Conservation (phyloP, 352 stramenopile species). For the Phytophthora constricta region DNA sequence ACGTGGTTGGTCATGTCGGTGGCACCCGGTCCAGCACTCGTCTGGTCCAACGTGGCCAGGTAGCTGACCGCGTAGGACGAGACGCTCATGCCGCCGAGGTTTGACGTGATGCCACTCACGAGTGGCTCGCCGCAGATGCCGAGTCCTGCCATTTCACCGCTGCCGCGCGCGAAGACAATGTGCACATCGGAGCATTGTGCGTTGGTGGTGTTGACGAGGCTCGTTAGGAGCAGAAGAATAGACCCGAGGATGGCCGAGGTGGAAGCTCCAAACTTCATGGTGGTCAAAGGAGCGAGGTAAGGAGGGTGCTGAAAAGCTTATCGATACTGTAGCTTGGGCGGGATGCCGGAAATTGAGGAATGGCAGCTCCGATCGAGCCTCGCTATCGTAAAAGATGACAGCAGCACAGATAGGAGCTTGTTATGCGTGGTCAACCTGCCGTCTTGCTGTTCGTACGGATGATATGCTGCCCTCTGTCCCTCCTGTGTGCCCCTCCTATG, state of each 20-base stretch:
- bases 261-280: slow-evolving; percentile 24
- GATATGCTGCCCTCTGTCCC: no score
- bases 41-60: slow-evolving; percentile 28
- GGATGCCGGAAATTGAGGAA: slow-evolving; percentile 10
- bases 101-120: slow-evolving; percentile 32
- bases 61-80: slow-evolving; percentile 46
- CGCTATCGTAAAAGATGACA: no score
- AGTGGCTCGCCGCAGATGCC: slow-evolving; percentile 40
- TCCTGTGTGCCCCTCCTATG: no score
- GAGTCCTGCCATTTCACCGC: slow-evolving; percentile 32
- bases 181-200: slow-evolving; percentile 36
- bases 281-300: not conserved
- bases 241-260: slow-evolving; percentile 6
- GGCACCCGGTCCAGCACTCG: slow-evolving; percentile 32
- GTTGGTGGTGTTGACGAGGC: slow-evolving; percentile 1
- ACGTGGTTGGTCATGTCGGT: slow-evolving; percentile 49
- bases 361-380: slow-evolving; percentile 8
- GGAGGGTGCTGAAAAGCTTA: not conserved
- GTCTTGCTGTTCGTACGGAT: not conserved
- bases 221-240: not conserved
- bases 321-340: not conserved
- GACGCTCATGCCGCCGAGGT: slow-evolving; percentile 42
- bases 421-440: not conserved
- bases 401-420: not conserved
- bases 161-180: slow-evolving; percentile 47